Base-by-base conservation (phyloP, 2,329 filamentous ascomycete species). In the Dryadomyces quercivorus region DNA sequence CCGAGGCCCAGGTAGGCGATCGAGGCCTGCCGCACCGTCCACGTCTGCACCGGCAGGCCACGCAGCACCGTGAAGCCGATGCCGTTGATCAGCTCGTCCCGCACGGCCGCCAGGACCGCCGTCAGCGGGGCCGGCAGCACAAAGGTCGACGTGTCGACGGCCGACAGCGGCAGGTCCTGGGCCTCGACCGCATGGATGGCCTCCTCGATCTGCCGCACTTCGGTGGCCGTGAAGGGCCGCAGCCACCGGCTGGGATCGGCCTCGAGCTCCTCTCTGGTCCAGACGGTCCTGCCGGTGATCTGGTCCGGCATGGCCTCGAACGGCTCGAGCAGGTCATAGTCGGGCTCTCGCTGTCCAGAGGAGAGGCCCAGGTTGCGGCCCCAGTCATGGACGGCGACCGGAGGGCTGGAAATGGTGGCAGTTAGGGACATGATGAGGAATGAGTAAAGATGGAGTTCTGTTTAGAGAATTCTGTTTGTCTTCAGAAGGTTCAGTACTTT, bases 71-170 rank as follows among this genome's bases (percentile, higher is more conserved):
- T 21, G 16, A 51, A 51, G 31, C 49, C 49, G 20, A 51, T n/a
- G 49, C 49, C 49, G 38, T 51, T 51, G 49, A 51, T 43, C 6
- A 51, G 49, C 36, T 51, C 36, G 49, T 51, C 49, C 4, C 49
- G 49, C 8, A 51, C 38, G 3, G 5, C 8, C 1, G 18, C 49
- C 12, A 51, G 34, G 5, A 8, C 20, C 1, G 49, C 16, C 3
- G 49, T 20, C 4, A 51, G 16, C 6, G 36, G 2, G 2, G 21
- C 36, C 5, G 49, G 16, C 10, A 51, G 20, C 13, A 51, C 49
- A 51, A 51, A 51, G 15, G 49, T 51, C 5, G 49, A 43, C 20
- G 15, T 12, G 49, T 51, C 49, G 3, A 51, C 36, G 3, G 22
- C 38, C 2, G 49, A n/a, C 38, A 51, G 38, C 5, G n/a, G 38